Evolutionary conservation across 2,329 filamentous ascomycete genomes (phyloP), one percentile per base, ranked within the genome.

Genomic region (Mariannaea elegans): DNA sequence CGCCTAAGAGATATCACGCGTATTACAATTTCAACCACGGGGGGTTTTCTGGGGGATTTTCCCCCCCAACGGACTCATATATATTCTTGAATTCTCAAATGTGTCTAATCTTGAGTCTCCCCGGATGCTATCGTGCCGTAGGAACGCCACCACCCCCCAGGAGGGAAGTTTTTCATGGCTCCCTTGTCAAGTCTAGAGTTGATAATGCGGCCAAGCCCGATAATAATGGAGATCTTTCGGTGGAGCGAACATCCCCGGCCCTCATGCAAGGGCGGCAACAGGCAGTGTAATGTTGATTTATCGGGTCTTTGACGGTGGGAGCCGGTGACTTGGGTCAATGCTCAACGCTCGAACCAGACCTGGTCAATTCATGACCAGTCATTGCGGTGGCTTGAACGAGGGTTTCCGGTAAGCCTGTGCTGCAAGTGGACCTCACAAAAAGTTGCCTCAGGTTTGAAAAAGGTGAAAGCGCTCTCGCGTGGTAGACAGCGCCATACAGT

Each of bases 201-300:
- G 36, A 47, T 46, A 31, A 49, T 54, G 50, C 38, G 34, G 49
- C 36, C 44, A 32, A 31, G 38, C 36, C 38, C 39, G 44, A 29
- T 19, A 34, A 32, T 18, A 34, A 54, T 39, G 45, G 50, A 27
- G 38, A 49, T 45, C 23, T 24, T 44, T 34, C 21, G 47, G 42
- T 42, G 36, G 29, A 59, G 56, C 42, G 38, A n/a, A 24, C 36
- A 14, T 34, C 27, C 42, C 27, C 44, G 27, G 49, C 44, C 29
- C 42, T 38, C 49, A 38, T 53, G 49, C 49, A 59, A 58, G 48
- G 56, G 56, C 56, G 36, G 34, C 56, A 44, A 42, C 44, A 48
- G 19, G 48, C 42, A 45, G 32, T 34, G 42, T 23, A 12, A 53
- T 52, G 34, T 42, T 34, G 27, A 48, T 42, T 16, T 29, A 50